A percentile compares a stretch with the other conserved stretches of the same genome.
These are phyloP conservation scores for Silybum marianum DNA, from an alignment of 129 eudicot species.

Conservation along the genomic window DNA sequence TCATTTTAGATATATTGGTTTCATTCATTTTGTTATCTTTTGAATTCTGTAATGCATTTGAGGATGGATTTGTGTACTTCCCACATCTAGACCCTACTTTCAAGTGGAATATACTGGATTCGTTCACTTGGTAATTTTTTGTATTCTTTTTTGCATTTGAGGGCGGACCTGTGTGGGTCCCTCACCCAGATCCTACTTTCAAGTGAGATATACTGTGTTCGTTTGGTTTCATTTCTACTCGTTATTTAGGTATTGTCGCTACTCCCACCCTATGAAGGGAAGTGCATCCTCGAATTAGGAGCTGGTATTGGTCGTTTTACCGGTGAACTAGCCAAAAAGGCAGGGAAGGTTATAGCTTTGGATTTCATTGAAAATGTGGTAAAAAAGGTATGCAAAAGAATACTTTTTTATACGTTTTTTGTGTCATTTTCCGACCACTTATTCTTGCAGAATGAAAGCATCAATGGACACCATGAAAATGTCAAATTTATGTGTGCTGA, in stretches of 20 bases:
- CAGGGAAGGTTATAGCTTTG: slow-evolving; percentile 62
- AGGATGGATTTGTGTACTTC: no score
- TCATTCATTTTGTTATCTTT: background rate
- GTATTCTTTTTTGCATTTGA: background rate
- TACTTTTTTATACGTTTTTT: background rate
- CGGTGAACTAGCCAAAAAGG: slow-evolving; percentile 76
- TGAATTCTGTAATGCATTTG: background rate
- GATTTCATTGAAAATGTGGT: slow-evolving; percentile 85
- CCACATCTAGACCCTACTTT: background rate
- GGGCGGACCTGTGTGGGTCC: background rate
- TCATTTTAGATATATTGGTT: background rate
- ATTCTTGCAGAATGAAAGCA: slow-evolving; percentile 72
- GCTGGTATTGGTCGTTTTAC: slow-evolving; percentile 98
- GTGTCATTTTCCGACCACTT: background rate
- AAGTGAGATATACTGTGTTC: background rate
- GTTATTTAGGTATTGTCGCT: slow-evolving; percentile 74
- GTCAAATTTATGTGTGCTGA: slow-evolving; percentile 92
- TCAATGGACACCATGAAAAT: slow-evolving; percentile 72
- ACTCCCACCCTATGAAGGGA: slow-evolving; percentile 88
- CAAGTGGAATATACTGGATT: background rate
- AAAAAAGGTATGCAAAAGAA: slow-evolving; percentile 51
- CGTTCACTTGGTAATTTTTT: background rate
- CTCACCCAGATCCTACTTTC: background rate
- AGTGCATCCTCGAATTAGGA: slow-evolving; percentile 82
- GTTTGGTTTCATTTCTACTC: background rate